Evolutionary conservation across 2,329 filamentous ascomycete species (phyloP).

Genomic region (Colletotrichum magnum): DNA sequence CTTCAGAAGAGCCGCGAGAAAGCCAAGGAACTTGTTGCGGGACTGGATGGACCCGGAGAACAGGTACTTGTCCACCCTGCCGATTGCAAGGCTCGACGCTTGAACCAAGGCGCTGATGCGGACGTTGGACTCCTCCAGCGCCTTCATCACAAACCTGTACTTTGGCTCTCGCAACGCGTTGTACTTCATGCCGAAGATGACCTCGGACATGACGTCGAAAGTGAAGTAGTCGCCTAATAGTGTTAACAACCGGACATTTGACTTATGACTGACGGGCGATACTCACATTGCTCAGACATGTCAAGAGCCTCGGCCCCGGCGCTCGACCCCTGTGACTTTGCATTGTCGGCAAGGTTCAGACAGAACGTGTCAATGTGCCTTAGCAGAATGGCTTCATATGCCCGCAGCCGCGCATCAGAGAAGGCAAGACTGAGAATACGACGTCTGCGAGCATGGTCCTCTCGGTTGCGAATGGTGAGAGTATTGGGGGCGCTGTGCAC

Average conservation of each 20-base stretch:
- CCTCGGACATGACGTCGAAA: constrained; percentile 26
- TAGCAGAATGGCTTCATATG: constrained; percentile 44
- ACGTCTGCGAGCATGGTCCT: constrained; percentile 36
- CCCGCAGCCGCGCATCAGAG: constrained; percentile 43
- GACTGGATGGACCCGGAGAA: constrained; percentile 18
- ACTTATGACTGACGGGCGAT: not conserved
- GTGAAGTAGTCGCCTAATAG: constrained; percentile 22
- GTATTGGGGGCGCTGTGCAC: constrained; percentile 37
- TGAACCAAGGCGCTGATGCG: constrained; percentile 41
- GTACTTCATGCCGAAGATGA: constrained; percentile 24
- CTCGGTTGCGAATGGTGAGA: constrained; percentile 18
- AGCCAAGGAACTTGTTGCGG: constrained; percentile 13
- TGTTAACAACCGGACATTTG: not conserved
- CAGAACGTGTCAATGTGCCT: constrained; percentile 41
- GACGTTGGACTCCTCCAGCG: constrained; percentile 43
- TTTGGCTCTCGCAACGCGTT: constrained; percentile 6
- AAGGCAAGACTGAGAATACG: constrained; percentile 44
- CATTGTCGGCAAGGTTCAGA: constrained; percentile 39
- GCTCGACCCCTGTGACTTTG: constrained; percentile 17
- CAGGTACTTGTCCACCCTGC: constrained; percentile 17
- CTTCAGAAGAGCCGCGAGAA: constrained; percentile 38
- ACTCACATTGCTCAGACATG: constrained; percentile 23
- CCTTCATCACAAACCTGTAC: constrained; percentile 39
- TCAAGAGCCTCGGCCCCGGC: constrained; percentile 15
- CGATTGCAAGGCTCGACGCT: constrained; percentile 19